Conservation (phyloP, 2,329 filamentous ascomycete genomes). For the Rhynchosporium agropyri region DNA sequence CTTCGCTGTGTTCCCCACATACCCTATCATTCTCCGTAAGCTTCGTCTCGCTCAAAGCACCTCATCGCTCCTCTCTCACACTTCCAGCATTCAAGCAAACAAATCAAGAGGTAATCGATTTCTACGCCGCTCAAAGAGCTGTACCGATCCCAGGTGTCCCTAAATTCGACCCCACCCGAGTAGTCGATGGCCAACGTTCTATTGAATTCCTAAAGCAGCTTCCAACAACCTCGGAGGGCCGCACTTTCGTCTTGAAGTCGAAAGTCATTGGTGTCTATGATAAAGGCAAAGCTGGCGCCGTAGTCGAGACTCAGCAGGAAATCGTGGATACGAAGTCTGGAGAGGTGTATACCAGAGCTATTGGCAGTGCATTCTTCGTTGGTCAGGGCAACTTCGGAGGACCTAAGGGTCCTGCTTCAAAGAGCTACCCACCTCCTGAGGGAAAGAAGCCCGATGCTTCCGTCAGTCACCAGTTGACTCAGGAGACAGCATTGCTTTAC, state of each 20-base stretch:
- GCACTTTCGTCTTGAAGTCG: conserved; percentile 63
- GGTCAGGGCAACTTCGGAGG: conserved; percentile 81
- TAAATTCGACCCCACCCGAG: conserved; percentile 62
- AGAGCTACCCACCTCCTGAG: conserved; percentile 77
- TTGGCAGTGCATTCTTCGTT: conserved; percentile 67
- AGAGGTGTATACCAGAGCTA: conserved; percentile 62
- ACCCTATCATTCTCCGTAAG: conserved; percentile 38
- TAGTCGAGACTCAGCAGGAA: conserved; percentile 66
- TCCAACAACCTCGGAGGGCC: conserved; percentile 61
- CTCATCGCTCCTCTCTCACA: conserved; percentile 20
- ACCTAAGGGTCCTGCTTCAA: conserved; percentile 81
- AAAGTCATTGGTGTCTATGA: conserved; percentile 73
- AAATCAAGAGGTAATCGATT: conserved; percentile 68
- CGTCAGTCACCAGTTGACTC: conserved; percentile 69
- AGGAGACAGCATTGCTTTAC: conserved; percentile 76
- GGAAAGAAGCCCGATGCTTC: conserved; percentile 71
- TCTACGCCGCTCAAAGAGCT: conserved; percentile 60
- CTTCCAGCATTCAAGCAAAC: conserved; percentile 65
- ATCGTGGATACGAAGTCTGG: conserved; percentile 64
- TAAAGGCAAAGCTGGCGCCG: conserved; percentile 70
- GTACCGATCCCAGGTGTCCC: conserved; percentile 66
- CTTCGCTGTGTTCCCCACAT: conserved; percentile 84
- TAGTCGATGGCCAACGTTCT: conserved; percentile 69
- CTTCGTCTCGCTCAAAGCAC: neutral
- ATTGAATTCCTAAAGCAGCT: conserved; percentile 66